Conservation (phyloP, 805 yeast species). For the Candida cerambycidarum region DNA sequence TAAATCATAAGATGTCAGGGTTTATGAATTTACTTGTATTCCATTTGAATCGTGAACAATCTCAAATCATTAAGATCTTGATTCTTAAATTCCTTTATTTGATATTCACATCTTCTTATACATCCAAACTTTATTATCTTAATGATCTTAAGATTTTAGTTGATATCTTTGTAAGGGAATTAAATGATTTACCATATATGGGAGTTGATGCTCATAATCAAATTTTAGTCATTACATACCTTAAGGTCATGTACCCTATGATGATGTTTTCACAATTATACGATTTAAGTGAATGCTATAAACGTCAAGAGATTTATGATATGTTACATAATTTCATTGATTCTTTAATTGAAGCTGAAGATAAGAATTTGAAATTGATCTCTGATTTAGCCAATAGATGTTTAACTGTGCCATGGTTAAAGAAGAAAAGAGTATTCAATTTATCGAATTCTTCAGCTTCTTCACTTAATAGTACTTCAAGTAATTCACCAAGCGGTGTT, state of each 20-base stretch:
- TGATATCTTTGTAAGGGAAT: constrained; percentile 79
- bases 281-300: constrained; percentile 52
- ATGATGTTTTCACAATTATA: constrained; percentile 61
- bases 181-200: constrained; percentile 61
- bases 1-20: constrained; percentile 50
- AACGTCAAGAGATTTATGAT: constrained; percentile 51
- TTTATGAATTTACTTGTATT: constrained; percentile 58
- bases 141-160: constrained; percentile 83
- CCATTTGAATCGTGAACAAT: constrained; percentile 74
- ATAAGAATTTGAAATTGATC: constrained; percentile 19
- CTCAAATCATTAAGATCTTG: constrained; percentile 70
- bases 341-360: background rate
- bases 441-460: constrained; percentile 15
- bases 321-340: constrained; percentile 49
- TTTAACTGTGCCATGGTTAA: constrained; percentile 34
- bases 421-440: constrained; percentile 10
- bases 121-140: constrained; percentile 69
- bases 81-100: constrained; percentile 76
- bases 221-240: constrained; percentile 43
- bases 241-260: constrained; percentile 73
- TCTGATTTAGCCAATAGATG: constrained; percentile 36
- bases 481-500: background rate
- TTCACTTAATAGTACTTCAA: constrained; percentile 11
- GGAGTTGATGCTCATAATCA: constrained; percentile 62
- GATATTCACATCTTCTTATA: constrained; percentile 63